phyloP scores from a whole-genome alignment of 345 rosid genomes.

The Salix exigua region DNA sequence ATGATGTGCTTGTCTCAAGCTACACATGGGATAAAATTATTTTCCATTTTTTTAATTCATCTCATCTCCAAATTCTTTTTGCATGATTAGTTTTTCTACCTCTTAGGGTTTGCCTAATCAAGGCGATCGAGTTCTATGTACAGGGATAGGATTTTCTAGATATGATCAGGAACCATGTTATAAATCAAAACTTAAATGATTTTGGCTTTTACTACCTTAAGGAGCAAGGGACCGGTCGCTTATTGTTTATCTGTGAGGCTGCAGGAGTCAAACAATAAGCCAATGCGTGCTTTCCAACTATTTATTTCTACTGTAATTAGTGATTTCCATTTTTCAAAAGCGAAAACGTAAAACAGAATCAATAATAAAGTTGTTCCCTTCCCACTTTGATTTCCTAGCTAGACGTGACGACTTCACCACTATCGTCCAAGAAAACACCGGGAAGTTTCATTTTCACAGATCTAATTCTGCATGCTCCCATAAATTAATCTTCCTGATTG shows the following conservation, averaged over 20 bases:
- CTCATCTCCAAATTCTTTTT: background rate
- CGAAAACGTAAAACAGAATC: background rate
- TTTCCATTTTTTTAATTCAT: background rate
- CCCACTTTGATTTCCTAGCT: background rate
- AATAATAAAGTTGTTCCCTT: background rate
- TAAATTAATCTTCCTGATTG: background rate
- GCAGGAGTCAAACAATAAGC: conserved; percentile 9
- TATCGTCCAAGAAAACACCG: background rate
- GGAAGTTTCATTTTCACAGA: background rate
- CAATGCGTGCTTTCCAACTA: conserved; percentile 7
- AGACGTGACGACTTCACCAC: background rate
- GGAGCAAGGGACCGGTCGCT: background rate
- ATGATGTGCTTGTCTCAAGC: background rate
- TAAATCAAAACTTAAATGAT: background rate
- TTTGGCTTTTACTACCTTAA: background rate
- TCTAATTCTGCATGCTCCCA: background rate
- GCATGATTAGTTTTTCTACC: background rate
- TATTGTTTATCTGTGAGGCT: no score
- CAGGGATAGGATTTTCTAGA: background rate
- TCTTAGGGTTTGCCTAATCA: no score
- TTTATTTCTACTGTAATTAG: background rate
- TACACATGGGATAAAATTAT: background rate
- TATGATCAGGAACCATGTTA: background rate
- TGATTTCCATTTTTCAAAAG: background rate
- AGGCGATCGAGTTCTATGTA: background rate